These are phyloP conservation scores for Stramenopiles sp. DNA, from an alignment of 352 stramenopile species.

Conservation along the genomic window DNA sequence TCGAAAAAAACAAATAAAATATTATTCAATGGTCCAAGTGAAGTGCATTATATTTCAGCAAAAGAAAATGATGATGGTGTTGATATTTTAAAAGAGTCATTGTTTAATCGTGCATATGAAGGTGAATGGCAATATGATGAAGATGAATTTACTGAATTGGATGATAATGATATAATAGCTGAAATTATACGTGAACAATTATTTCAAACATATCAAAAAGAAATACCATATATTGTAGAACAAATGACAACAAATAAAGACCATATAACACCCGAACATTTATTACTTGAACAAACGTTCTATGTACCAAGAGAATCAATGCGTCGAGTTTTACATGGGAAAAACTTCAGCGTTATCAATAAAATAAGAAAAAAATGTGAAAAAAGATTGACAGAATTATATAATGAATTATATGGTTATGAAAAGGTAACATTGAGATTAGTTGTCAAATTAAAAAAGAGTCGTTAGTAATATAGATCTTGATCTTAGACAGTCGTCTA, in stretches of 20 bases:
- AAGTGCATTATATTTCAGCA: constrained; percentile 6
- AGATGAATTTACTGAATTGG: not conserved
- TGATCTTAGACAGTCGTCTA: too few relatives aligned
- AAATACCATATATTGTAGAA: not conserved
- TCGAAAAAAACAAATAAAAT: not conserved
- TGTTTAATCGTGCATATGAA: not conserved
- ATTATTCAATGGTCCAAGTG: not conserved
- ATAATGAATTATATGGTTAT: not conserved
- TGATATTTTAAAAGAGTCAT: not conserved
- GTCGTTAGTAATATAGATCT: too few relatives aligned
- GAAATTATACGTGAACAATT: constrained; percentile 4
- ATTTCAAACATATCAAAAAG: constrained; percentile 3
- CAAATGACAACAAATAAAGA: not conserved
- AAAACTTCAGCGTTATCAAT: not conserved
- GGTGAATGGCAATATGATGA: constrained; percentile 5
- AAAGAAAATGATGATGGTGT: not conserved
- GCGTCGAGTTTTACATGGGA: not conserved
- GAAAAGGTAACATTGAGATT: not conserved
- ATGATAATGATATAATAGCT: not conserved
- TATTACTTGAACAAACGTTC: not conserved
- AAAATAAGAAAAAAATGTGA: not conserved
- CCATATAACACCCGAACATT: not conserved
- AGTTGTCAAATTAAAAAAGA: not conserved
- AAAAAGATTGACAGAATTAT: not conserved
- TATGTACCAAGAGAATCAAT: constrained; percentile 2